A percentile compares a stretch with the other conserved stretches of the same genome.
These are phyloP conservation scores for Solidago caesia DNA, from an alignment of 129 eudicot genomes.

Conservation along the genomic window DNA sequence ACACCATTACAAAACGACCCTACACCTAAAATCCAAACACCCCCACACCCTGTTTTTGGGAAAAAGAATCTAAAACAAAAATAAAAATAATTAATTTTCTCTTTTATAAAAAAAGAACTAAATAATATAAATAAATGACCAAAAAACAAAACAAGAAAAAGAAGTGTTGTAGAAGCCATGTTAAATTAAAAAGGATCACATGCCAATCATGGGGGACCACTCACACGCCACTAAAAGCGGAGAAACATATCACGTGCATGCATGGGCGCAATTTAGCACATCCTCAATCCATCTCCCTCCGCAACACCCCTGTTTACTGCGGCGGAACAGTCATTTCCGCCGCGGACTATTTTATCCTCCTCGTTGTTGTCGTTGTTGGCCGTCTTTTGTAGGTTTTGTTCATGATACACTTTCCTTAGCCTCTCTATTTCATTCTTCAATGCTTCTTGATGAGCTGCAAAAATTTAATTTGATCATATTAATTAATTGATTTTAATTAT, in stretches of 20 bases:
- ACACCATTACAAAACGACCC: constrained; percentile 17
- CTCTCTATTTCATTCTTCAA: constrained; percentile 89
- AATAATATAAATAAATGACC: background rate
- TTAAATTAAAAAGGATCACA: constrained; percentile 37
- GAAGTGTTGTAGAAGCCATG: constrained; percentile 41
- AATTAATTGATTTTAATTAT: too few species aligned
- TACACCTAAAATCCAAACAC: constrained; percentile 23
- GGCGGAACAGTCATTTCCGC: constrained; percentile 29
- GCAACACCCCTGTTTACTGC: constrained; percentile 29
- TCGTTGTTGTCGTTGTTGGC: background rate
- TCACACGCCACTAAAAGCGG: constrained; percentile 33
- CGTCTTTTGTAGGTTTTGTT: constrained; percentile 65
- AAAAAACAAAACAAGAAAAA: constrained; percentile 22
- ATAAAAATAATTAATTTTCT: background rate
- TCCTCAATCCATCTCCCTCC: constrained; percentile 29
- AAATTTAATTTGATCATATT: too few species aligned
- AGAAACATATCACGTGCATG: constrained; percentile 71
- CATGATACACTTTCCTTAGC: constrained; percentile 58
- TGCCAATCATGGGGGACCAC: constrained; percentile 40
- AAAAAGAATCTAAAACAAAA: constrained; percentile 29
- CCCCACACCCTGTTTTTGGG: constrained; percentile 27
- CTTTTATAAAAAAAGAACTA: background rate
- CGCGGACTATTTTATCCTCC: constrained; percentile 17
- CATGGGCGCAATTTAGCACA: constrained; percentile 52
- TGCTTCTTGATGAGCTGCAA: constrained; percentile 91